These are phyloP conservation scores for Cyclotella sp. DNA, from an alignment of 108 stramenopile genomes.

Conservation along the genomic window DNA sequence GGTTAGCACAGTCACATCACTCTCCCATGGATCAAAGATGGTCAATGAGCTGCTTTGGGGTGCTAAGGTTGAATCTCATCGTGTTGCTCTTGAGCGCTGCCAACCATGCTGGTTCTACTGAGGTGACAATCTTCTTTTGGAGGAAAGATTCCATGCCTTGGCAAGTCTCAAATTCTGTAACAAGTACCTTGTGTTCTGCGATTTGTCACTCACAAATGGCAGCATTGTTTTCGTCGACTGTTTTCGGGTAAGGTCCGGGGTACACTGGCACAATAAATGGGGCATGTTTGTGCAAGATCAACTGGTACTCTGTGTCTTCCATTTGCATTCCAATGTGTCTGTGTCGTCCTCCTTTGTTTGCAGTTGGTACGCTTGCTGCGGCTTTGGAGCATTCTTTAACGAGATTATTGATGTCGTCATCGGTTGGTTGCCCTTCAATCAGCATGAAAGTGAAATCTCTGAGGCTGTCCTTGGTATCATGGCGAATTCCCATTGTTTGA, in stretches of 20 bases:
- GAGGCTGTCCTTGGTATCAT: neutral
- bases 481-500: conserved; percentile 3
- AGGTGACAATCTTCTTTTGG: conserved; percentile 9
- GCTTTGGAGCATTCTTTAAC: conserved; percentile 13
- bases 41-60: neutral
- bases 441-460: neutral
- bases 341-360: conserved; percentile 19
- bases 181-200: conserved; percentile 26
- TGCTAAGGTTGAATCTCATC: conserved; percentile 14
- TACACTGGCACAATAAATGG: neutral
- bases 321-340: conserved; percentile 24
- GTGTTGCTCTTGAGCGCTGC: conserved; percentile 2
- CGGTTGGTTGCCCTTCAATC: conserved; percentile 36
- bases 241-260: conserved; percentile 23
- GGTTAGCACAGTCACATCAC: conserved; percentile 4
- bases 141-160: conserved; percentile 1
- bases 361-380: conserved; percentile 23
- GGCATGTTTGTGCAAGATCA: neutral
- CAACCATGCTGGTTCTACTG: conserved; percentile 23
- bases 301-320: conserved; percentile 20
- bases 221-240: conserved; percentile 1
- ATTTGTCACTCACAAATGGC: conserved; percentile 2
- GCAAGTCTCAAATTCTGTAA: conserved; percentile 1
- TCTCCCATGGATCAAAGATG: neutral
- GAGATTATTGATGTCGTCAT: conserved; percentile 16